phyloP scores from a whole-genome alignment of 805 yeast species.

The Cyberlindnera bimundalis region DNA sequence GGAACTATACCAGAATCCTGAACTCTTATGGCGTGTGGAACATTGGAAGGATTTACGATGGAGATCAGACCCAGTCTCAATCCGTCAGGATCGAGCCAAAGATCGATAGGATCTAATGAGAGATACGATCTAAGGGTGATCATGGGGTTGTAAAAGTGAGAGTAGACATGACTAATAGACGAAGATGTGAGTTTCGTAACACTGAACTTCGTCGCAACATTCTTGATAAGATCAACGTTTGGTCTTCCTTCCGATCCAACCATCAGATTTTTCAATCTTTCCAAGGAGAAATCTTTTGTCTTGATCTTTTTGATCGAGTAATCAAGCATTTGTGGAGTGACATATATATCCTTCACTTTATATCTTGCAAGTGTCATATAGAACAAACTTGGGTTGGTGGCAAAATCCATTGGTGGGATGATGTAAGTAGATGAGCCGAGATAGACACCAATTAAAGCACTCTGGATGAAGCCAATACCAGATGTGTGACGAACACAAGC shows the following conservation, averaged over 20 bases:
- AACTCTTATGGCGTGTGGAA: conserved; percentile 65
- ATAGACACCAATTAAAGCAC: conserved; percentile 80
- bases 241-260: conserved; percentile 77
- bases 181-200: conserved; percentile 62
- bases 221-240: conserved; percentile 51
- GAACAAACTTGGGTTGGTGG: conserved; percentile 68
- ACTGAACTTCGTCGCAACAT: conserved; percentile 59
- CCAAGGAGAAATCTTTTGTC: conserved; percentile 52
- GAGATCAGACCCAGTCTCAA: conserved; percentile 86
- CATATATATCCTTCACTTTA: conserved; percentile 80
- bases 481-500: conserved; percentile 83
- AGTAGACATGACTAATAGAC: conserved; percentile 73
- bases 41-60: conserved; percentile 69
- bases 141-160: conserved; percentile 77
- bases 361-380: conserved; percentile 67
- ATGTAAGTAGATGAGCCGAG: conserved; percentile 83
- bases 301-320: conserved; percentile 61
- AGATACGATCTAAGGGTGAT: conserved; percentile 82
- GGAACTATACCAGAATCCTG: conserved; percentile 98
- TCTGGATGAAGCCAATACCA: conserved; percentile 86
- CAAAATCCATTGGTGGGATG: conserved; percentile 74
- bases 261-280: conserved; percentile 76
- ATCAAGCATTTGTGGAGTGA: conserved; percentile 78
- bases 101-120: conserved; percentile 82
- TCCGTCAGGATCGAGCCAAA: conserved; percentile 84